phyloP scores from a whole-genome alignment of 1,284 basidiomycete species.

The Tilletia indica region DNA sequence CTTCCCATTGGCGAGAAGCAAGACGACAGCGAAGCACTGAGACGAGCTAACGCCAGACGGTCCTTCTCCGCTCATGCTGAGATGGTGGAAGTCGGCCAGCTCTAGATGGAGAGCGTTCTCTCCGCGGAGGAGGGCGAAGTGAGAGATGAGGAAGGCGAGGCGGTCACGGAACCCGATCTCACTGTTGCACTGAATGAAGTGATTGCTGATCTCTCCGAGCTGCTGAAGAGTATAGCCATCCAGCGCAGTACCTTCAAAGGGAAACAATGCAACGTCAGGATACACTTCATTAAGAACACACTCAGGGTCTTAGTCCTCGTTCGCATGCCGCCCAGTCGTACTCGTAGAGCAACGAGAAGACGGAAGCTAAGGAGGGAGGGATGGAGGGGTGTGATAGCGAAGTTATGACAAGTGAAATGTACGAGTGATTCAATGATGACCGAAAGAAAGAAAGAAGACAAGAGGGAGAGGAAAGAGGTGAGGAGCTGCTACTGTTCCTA shows the following conservation, averaged over 20 bases:
- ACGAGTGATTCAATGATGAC: too few relatives aligned
- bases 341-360: too few relatives aligned
- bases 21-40: conserved; percentile 11
- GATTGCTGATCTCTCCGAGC: background rate
- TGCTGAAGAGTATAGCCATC: background rate
- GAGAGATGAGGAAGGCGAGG: background rate
- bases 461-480: too few relatives aligned
- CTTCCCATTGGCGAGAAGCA: background rate
- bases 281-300: too few relatives aligned
- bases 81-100: conserved; percentile 3
- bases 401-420: too few relatives aligned
- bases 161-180: conserved; percentile 1
- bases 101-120: background rate
- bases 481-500: too few relatives aligned
- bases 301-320: too few relatives aligned
- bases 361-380: too few relatives aligned
- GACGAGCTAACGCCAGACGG: background rate
- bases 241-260: background rate
- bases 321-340: too few relatives aligned
- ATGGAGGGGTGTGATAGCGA: too few relatives aligned
- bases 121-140: conserved; percentile 4
- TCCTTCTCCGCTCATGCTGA: background rate
- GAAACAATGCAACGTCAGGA: too few relatives aligned
- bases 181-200: background rate
- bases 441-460: too few relatives aligned